Evolutionary conservation across 805 yeast species (phyloP), one percentile per base, ranked within the genome.

Genomic region (Pichia nakasei): DNA sequence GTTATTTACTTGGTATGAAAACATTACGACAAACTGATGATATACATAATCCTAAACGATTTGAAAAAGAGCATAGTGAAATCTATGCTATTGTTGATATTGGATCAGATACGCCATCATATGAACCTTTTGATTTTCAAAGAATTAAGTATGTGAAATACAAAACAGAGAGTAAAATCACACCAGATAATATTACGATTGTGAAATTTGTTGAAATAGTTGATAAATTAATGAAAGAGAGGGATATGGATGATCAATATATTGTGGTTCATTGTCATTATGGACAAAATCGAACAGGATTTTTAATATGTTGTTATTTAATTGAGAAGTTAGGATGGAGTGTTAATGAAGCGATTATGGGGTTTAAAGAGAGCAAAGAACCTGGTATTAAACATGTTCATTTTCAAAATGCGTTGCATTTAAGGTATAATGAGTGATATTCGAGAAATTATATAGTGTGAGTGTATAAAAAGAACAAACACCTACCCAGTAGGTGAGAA

Each of bases 381-480:
- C 88, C 89, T 0, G 91, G 91, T 1, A 80, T 84, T 44, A 80
- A 80, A 55, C 93, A 83, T 57, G 82, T 78, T 11, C 91, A 83
- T 59, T 83, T 83, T 56, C 70, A 81, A 15, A 87, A 82, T 59
- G 86, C 82, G 24, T 65, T 84, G 36, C 78, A 82, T 56, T 74
- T 83, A 22, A 61, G 86, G 39, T 82, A 83, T 53, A 77, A 75
- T 19, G 56, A 55, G 37, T 32, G 22, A n/a, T n/a, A n/a, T n/a
- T n/a, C n/a, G n/a, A 33, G 20, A 22, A 8, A 20, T 18, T 26
- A n/a, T 35, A 20, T 18, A 17, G 22, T 20, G n/a, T 20, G 4
- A 11, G 12, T 27, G 22, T 22, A 31, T 22, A n/a, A n/a, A n/a
- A n/a, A n/a, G n/a, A n/a, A n/a, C n/a, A n/a, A n/a, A n/a, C n/a